Evolutionary conservation across 2,329 filamentous ascomycete genomes (phyloP).

Genomic region (Cladophialophora psammophila): DNA sequence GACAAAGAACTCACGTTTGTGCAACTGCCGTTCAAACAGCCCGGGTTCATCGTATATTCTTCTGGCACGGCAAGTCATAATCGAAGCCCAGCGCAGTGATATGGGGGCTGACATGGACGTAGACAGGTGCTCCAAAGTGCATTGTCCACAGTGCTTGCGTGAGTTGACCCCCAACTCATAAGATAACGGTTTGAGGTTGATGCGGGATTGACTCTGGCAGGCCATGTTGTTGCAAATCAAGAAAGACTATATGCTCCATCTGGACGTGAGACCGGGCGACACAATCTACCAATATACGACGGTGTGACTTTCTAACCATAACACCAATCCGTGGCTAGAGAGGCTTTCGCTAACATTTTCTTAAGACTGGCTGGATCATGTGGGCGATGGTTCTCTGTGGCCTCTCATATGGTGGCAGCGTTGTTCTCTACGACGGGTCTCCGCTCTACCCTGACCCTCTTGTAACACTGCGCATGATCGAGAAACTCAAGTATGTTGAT

Average conservation of each 20-base stretch:
- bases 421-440: conserved; percentile 79
- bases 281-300: conserved; percentile 67
- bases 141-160: conserved; percentile 72
- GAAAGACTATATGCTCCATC: conserved; percentile 68
- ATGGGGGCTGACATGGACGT: background rate
- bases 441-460: conserved; percentile 74
- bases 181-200: background rate
- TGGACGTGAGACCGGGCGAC: conserved; percentile 52
- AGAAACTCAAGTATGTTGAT: conserved; percentile 71
- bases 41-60: conserved; percentile 77
- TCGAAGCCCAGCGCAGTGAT: background rate
- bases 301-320: background rate
- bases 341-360: too few relatives aligned
- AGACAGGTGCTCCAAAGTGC: conserved; percentile 80
- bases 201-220: background rate
- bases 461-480: conserved; percentile 68
- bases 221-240: conserved; percentile 34
- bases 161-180: background rate
- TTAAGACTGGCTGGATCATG: conserved; percentile 81
- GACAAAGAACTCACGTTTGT: conserved; percentile 49
- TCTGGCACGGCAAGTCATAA: conserved; percentile 65
- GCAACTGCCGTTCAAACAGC: conserved; percentile 72
- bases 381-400: conserved; percentile 57
- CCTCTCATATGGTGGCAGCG: conserved; percentile 65
- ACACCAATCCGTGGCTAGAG: background rate